These are phyloP conservation scores for Erodium texanum DNA, from an alignment of 441 rosid genomes.

Conservation along the genomic window DNA sequence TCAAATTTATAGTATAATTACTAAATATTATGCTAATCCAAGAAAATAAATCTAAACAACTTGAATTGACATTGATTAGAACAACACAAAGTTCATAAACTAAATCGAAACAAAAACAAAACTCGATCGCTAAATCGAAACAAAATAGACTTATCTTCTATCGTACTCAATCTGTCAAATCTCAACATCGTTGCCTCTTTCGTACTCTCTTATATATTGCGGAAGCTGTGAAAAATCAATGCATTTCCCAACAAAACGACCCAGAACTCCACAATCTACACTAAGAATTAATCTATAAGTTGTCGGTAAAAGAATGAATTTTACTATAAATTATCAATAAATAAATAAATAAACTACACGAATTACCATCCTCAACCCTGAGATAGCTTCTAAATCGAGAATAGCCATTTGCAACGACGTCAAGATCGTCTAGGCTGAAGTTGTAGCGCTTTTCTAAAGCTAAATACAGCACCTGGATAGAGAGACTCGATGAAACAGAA, in stretches of 20 bases:
- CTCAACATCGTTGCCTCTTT: constrained; percentile 68
- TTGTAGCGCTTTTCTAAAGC: constrained; percentile 86
- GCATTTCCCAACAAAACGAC: constrained; percentile 44
- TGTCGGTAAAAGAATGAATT: not conserved
- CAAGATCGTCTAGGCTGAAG: constrained; percentile 62
- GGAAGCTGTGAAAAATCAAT: constrained; percentile 48
- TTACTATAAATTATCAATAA: no score
- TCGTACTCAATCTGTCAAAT: constrained; percentile 61
- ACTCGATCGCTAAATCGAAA: no score
- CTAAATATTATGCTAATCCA: no score
- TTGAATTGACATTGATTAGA: no score
- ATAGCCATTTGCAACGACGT: constrained; percentile 76
- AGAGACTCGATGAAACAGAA: not conserved
- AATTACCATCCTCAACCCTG: constrained; percentile 39
- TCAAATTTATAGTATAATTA: no score
- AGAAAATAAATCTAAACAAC: no score
- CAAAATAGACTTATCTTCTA: constrained; percentile 1
- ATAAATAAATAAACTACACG: no score
- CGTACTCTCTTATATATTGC: constrained; percentile 40
- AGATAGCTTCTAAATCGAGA: constrained; percentile 52
- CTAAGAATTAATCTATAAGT: not conserved
- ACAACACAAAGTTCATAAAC: no score
- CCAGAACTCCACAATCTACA: constrained; percentile 14
- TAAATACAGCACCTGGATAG: constrained; percentile 53
- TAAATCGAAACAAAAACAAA: no score